Conservation (phyloP, 1,284 basidiomycete genomes). For the Neolentinus lepideus region DNA sequence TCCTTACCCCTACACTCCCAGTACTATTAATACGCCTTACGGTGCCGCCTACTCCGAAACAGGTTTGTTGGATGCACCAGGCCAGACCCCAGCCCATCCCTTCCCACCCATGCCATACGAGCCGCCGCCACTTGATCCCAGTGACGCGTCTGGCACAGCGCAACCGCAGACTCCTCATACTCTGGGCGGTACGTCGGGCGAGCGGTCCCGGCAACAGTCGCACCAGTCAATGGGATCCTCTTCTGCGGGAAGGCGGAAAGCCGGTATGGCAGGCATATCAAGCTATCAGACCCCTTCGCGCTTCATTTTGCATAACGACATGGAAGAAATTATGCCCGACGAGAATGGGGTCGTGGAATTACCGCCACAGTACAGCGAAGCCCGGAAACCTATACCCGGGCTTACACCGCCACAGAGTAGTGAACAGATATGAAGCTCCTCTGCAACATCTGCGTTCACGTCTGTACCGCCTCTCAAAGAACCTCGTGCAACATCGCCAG, state of each 20-base stretch:
- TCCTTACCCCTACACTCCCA: constrained; percentile 23
- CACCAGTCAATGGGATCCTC: constrained; percentile 3
- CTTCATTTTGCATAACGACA: constrained; percentile 67
- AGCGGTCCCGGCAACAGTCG: background rate
- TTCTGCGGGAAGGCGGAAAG: constrained; percentile 40
- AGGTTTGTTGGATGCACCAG: background rate
- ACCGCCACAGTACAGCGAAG: constrained; percentile 65
- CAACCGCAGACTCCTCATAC: background rate
- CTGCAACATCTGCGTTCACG: background rate
- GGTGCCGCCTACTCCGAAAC: constrained; percentile 10
- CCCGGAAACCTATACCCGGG: constrained; percentile 18
- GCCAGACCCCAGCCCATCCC: background rate
- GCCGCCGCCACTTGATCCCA: constrained; percentile 18
- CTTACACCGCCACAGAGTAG: background rate
- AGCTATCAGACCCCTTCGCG: constrained; percentile 37
- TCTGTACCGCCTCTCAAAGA: background rate
- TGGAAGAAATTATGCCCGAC: constrained; percentile 44
- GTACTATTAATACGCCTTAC: constrained; percentile 8
- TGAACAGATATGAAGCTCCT: background rate
- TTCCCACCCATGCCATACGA: constrained; percentile 18
- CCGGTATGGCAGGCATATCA: constrained; percentile 37
- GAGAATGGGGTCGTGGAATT: constrained; percentile 60
- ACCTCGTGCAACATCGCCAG: no score
- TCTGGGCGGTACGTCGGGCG: background rate
- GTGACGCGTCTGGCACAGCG: constrained; percentile 12